These are phyloP conservation scores for Myxozyma neglecta DNA, from an alignment of 805 yeast species.

Conservation along the genomic window DNA sequence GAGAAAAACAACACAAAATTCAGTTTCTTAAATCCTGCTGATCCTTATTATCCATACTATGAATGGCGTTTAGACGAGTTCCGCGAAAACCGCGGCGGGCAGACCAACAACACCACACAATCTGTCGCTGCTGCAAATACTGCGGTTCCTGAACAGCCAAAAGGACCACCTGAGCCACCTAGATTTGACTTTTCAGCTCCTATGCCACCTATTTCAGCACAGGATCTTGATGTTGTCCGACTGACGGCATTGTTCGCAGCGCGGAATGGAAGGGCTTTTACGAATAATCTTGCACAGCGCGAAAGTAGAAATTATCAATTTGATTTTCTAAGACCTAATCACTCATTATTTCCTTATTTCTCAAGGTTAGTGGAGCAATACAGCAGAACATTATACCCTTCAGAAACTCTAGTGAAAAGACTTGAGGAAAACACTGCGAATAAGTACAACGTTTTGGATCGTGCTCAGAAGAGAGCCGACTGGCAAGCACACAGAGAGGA, in stretches of 20 bases:
- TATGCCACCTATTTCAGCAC: conserved; percentile 50
- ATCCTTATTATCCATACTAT: conserved; percentile 62
- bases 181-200: conserved; percentile 39
- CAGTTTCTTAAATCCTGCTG: conserved; percentile 56
- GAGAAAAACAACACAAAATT: conserved; percentile 56
- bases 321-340: conserved; percentile 61
- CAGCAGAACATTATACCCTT: conserved; percentile 40
- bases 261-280: conserved; percentile 53
- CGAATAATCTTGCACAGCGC: conserved; percentile 43
- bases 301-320: conserved; percentile 52
- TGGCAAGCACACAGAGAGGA: conserved; percentile 45
- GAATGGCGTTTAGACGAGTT: conserved; percentile 46
- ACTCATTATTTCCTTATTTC: conserved; percentile 61
- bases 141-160: not conserved
- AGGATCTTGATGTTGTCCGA: conserved; percentile 70
- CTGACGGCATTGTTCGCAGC: conserved; percentile 70
- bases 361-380: conserved; percentile 58
- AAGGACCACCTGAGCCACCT: conserved; percentile 36
- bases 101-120: conserved; percentile 4
- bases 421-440: conserved; percentile 39
- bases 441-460: conserved; percentile 45
- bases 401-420: conserved; percentile 33
- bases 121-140: not conserved
- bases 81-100: conserved; percentile 36
- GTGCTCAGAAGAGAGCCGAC: conserved; percentile 59